These are phyloP conservation scores for Colletotrichum chlorophyti DNA, from an alignment of 2,329 filamentous ascomycete genomes.

Conservation along the genomic window DNA sequence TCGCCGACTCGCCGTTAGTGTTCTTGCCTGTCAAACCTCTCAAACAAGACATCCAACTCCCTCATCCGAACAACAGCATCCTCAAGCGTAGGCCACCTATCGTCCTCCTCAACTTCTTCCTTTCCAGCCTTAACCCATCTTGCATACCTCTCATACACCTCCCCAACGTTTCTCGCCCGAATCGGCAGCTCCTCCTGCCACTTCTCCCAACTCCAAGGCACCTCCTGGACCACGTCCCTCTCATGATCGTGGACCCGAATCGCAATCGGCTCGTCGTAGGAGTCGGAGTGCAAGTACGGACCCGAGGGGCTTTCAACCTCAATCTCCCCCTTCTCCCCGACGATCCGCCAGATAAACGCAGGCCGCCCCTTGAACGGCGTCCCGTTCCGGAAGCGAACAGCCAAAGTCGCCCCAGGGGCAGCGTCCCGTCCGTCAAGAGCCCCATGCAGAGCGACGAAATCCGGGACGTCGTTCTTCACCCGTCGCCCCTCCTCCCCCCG, in stretches of 20 bases:
- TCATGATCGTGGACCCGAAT: conserved; percentile 58
- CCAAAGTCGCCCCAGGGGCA: conserved; percentile 46
- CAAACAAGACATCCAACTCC: conserved; percentile 47
- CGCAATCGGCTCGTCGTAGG: conserved; percentile 47
- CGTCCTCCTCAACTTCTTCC: conserved; percentile 31
- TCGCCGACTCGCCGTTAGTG: too few species aligned
- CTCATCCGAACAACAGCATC: conserved; percentile 54
- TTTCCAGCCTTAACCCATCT: conserved; percentile 10
- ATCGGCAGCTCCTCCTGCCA: conserved; percentile 55
- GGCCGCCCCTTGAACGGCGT: conserved; percentile 54
- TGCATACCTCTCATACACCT: conserved; percentile 63
- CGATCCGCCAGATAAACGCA: conserved; percentile 54
- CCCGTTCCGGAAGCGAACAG: conserved; percentile 53
- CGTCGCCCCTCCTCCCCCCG: background rate
- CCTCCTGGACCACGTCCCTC: conserved; percentile 48
- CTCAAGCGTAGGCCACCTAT: conserved; percentile 43
- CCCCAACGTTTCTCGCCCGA: conserved; percentile 55
- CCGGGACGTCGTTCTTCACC: conserved; percentile 32
- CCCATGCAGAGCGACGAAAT: conserved; percentile 42
- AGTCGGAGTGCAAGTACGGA: conserved; percentile 33
- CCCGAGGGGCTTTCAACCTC: conserved; percentile 9
- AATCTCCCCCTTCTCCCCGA: conserved; percentile 60
- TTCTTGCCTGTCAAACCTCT: background rate
- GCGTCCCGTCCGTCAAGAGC: conserved; percentile 37
- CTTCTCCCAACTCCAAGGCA: conserved; percentile 52